A percentile compares a stretch with the other conserved stretches of the same genome.
These are phyloP conservation scores for Penicillium sp. DNA, from an alignment of 2,329 filamentous ascomycete genomes.

Conservation along the genomic window DNA sequence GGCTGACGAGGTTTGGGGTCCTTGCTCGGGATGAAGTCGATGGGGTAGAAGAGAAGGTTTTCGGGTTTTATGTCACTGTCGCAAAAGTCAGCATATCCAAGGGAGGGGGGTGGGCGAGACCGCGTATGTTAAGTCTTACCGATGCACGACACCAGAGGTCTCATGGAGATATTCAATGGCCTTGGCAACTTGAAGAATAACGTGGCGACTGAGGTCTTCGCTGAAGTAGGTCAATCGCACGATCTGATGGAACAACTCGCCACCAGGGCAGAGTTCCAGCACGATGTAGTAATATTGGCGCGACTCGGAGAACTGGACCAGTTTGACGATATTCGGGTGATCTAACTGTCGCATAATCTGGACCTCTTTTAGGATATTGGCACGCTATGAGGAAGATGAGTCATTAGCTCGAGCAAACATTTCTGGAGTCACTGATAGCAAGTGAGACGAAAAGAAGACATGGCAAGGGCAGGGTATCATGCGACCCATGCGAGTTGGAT, in stretches of 20 bases:
- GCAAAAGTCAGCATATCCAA: no score
- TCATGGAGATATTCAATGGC: slow-evolving; percentile 90
- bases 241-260: slow-evolving; percentile 96
- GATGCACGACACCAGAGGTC: slow-evolving; percentile 88
- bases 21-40: slow-evolving; percentile 69
- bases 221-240: slow-evolving; percentile 97
- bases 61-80: slow-evolving; percentile 75
- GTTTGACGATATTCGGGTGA: slow-evolving; percentile 88
- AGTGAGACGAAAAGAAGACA: no score
- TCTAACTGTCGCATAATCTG: slow-evolving; percentile 97
- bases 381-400: slow-evolving; percentile 57
- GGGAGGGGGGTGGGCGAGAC: no score
- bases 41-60: slow-evolving; percentile 87
- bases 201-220: slow-evolving; percentile 85
- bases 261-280: slow-evolving; percentile 85
- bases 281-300: slow-evolving; percentile 96
- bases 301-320: slow-evolving; percentile 89
- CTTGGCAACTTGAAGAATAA: slow-evolving; percentile 90
- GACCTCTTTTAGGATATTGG: slow-evolving; percentile 96
- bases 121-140: slow-evolving; percentile 51
- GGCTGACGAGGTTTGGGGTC: slow-evolving; percentile 69
- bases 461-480: background rate
- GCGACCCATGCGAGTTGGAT: no score
- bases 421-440: no score
- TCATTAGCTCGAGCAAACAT: no score